Evolutionary conservation across 2,329 filamentous ascomycete genomes (phyloP).

Genomic region (Colletotrichum orbiculare): DNA sequence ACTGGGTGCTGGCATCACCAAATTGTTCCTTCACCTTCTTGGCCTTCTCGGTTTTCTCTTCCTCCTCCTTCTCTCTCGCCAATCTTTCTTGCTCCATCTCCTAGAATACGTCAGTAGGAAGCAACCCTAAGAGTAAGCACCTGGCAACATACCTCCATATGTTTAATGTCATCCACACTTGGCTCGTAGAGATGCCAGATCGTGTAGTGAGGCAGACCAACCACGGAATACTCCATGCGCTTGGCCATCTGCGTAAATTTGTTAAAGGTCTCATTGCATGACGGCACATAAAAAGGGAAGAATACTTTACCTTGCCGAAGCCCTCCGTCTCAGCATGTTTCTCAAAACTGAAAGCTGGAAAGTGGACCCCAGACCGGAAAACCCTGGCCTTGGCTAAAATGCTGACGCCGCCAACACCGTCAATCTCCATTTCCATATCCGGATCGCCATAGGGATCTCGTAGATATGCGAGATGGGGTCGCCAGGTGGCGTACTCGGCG

Average conservation of each 20-base stretch:
- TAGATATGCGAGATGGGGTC: constrained; percentile 95
- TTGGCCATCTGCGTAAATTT: constrained; percentile 82
- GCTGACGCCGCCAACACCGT: constrained; percentile 96
- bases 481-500: constrained; percentile 98
- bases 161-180: constrained; percentile 95
- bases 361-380: constrained; percentile 94
- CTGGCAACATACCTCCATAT: constrained; percentile 79
- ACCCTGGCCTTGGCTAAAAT: constrained; percentile 96
- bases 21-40: constrained; percentile 87
- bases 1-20: constrained; percentile 79
- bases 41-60: constrained; percentile 75
- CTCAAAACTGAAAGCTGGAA: constrained; percentile 98
- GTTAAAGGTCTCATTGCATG: constrained; percentile 20
- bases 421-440: constrained; percentile 99
- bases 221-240: constrained; percentile 94
- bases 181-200: constrained; percentile 99
- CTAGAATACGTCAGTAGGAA: constrained; percentile 51
- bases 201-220: constrained; percentile 95
- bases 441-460: constrained; percentile 97
- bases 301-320: constrained; percentile 85
- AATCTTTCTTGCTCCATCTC: constrained; percentile 94
- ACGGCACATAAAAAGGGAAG: constrained; percentile 25
- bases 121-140: not conserved
- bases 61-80: constrained; percentile 82
- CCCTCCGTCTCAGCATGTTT: constrained; percentile 99